Evolutionary conservation across 768 basidiomycete genomes (phyloP).

Genomic region (Panellus pusillus): DNA sequence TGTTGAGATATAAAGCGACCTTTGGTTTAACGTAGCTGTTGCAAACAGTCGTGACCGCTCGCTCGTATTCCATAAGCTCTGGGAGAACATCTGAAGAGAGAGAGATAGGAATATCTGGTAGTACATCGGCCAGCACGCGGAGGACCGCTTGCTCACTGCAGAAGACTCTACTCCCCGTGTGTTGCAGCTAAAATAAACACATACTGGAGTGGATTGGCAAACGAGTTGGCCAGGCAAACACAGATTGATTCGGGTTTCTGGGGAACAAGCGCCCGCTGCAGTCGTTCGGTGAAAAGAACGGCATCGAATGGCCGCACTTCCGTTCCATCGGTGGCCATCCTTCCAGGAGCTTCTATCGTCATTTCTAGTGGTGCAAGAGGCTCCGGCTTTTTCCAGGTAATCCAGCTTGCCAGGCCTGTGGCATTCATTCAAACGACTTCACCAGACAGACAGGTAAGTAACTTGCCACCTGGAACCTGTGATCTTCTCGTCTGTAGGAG

Average conservation of each 20-base stretch:
- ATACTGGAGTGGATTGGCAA: slow-evolving; percentile 16
- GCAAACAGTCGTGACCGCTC: slow-evolving; percentile 16
- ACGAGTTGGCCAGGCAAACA: slow-evolving; percentile 19
- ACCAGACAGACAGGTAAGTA: not conserved
- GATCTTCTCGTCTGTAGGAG: slow-evolving; percentile 16
- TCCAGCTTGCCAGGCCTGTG: slow-evolving; percentile 12
- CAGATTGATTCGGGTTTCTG: slow-evolving; percentile 14
- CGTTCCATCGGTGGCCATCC: slow-evolving; percentile 17
- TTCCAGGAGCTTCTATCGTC: slow-evolving; percentile 22
- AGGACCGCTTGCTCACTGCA: slow-evolving; percentile 14
- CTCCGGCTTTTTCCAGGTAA: slow-evolving; percentile 18
- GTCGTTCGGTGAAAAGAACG: slow-evolving; percentile 3
- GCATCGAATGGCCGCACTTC: slow-evolving; percentile 19
- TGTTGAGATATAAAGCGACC: slow-evolving; percentile 14
- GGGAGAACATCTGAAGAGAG: slow-evolving; percentile 15
- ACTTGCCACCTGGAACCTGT: slow-evolving; percentile 19
- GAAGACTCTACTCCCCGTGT: not conserved
- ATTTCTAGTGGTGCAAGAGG: slow-evolving; percentile 19
- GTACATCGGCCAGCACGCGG: slow-evolving; percentile 2
- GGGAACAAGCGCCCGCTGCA: slow-evolving; percentile 1
- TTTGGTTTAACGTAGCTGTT: slow-evolving; percentile 16
- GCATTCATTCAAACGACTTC: not conserved
- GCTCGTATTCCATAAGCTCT: slow-evolving; percentile 19
- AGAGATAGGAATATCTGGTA: slow-evolving; percentile 16
- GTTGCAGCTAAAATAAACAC: not conserved